Evolutionary conservation across 2,329 filamentous ascomycete species (phyloP).

Genomic region (Colletotrichum agaves): DNA sequence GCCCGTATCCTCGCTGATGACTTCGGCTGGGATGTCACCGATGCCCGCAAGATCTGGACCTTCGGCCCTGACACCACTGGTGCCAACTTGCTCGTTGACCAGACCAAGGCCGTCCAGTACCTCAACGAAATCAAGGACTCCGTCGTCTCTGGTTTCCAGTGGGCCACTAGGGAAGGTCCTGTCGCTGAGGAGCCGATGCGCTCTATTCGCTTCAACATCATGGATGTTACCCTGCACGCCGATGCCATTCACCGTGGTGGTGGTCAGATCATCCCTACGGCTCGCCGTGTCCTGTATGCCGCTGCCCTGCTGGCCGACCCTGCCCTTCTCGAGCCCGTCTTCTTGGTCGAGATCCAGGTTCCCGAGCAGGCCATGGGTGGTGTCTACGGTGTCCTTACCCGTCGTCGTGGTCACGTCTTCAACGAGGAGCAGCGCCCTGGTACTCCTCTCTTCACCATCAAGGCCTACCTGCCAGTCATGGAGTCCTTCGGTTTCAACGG

Average conservation of each 20-base stretch:
- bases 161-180: slow-evolving; percentile 97
- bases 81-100: slow-evolving; percentile 98
- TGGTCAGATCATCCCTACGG: slow-evolving; percentile 98
- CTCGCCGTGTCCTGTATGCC: slow-evolving; percentile 97
- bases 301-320: slow-evolving; percentile 91
- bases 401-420: slow-evolving; percentile 99
- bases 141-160: slow-evolving; percentile 99
- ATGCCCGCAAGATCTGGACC: slow-evolving; percentile 99
- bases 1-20: slow-evolving; percentile 96
- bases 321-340: slow-evolving; percentile 94
- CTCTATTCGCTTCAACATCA: slow-evolving; percentile 96
- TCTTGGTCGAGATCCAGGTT: slow-evolving; percentile 99
- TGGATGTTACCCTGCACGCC: slow-evolving; percentile 99
- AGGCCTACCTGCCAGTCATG: slow-evolving; percentile 95
- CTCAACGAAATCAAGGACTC: slow-evolving; percentile 99
- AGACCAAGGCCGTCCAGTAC: slow-evolving; percentile 99
- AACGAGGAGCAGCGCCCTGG: slow-evolving; percentile 97
- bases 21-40: slow-evolving; percentile 98
- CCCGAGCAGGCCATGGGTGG: slow-evolving; percentile 99
- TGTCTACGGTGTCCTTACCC: slow-evolving; percentile 99
- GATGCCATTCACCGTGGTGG: slow-evolving; percentile 99
- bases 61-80: slow-evolving; percentile 98
- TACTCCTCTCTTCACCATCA: slow-evolving; percentile 99
- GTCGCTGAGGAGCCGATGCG: slow-evolving; percentile 99
- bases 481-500: slow-evolving; percentile 99